Evolutionary conservation across 768 basidiomycete species (phyloP).

Genomic region (Rhizopogon vinicolor): DNA sequence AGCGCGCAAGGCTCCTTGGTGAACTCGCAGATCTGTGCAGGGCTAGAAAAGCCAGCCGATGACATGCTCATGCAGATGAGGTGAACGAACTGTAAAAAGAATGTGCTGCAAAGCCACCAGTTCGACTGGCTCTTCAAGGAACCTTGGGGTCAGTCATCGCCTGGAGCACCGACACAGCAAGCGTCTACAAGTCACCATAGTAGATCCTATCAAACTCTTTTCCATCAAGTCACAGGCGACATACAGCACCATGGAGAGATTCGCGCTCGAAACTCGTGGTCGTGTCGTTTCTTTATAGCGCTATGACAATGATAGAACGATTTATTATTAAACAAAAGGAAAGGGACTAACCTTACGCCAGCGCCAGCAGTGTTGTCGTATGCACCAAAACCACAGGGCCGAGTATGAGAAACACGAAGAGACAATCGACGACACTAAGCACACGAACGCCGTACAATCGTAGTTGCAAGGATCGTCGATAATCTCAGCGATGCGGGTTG

Average conservation of each 20-base stretch:
- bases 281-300: slow-evolving; percentile 65
- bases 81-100: too few relatives aligned
- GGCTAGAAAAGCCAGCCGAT: too few relatives aligned
- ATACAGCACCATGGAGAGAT: slow-evolving; percentile 62
- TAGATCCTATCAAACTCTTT: slow-evolving; percentile 87
- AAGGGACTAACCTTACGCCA: slow-evolving; percentile 64
- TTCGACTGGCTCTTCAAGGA: slow-evolving; percentile 69
- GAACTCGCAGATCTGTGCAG: too few relatives aligned
- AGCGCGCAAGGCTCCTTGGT: too few relatives aligned
- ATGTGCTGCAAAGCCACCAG: slow-evolving; percentile 75
- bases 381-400: slow-evolving; percentile 62
- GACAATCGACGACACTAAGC: too few relatives aligned
- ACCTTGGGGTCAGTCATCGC: slow-evolving; percentile 88
- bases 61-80: too few relatives aligned
- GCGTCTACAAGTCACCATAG: slow-evolving; percentile 96
- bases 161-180: too few relatives aligned
- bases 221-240: slow-evolving; percentile 83
- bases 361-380: slow-evolving; percentile 76
- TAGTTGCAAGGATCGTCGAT: slow-evolving; percentile 69
- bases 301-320: not conserved
- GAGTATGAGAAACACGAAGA: too few relatives aligned
- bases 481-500: slow-evolving; percentile 73
- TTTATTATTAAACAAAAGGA: not conserved
- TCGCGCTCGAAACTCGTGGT: slow-evolving; percentile 98
- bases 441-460: slow-evolving; percentile 57